Evolutionary conservation across 148 eudicot genomes (phyloP), one percentile per base, ranked within the genome.

Genomic region (Drosera capensis): DNA sequence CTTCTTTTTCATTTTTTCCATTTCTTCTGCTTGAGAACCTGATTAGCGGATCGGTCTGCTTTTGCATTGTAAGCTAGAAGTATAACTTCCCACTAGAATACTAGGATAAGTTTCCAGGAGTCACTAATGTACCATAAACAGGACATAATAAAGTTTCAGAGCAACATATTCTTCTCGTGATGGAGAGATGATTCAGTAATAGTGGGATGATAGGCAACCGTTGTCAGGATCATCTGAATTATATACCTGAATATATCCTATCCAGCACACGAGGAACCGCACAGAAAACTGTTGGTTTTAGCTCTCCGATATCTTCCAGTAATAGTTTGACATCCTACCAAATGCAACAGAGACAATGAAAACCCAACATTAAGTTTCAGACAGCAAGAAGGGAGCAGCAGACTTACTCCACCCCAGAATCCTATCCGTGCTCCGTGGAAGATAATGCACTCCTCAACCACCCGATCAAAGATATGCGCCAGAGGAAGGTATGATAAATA

Each of bases 231-330:
- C n/a, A n/a, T n/a, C n/a, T n/a, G n/a, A n/a, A n/a, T 8, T 7
- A 23, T 20, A 26, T 40, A 90, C 95, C 99, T 64, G 82, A 54
- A 64, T 80, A 85, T 23, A 90, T 74, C 76, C 95, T 71, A n/a
- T 90, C 99, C 45, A 84, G 59, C 7, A 90, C 99, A 23, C 99
- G 93, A 48, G 99, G 99, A 56, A 90, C 99, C 61, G 99, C 99
- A 66, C 85, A 78, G 65, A 90, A 84, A 20, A 90, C 41, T 28
- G 93, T 84, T 31, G 99, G 99, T 51, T 78, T 75, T 54, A 90
- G 66, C 54, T 60, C 95, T 54, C 71, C 82, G 52, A 85, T 70
- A 62, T 90, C 99, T 48, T 90, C 99, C 48, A 70, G 58, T 57
- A 90, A 67, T 62, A 84, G 58, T 56, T 78, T 84, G 45, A 78